phyloP scores from a whole-genome alignment of 108 stramenopile genomes.

The Aureococcus anophagefferens region DNA sequence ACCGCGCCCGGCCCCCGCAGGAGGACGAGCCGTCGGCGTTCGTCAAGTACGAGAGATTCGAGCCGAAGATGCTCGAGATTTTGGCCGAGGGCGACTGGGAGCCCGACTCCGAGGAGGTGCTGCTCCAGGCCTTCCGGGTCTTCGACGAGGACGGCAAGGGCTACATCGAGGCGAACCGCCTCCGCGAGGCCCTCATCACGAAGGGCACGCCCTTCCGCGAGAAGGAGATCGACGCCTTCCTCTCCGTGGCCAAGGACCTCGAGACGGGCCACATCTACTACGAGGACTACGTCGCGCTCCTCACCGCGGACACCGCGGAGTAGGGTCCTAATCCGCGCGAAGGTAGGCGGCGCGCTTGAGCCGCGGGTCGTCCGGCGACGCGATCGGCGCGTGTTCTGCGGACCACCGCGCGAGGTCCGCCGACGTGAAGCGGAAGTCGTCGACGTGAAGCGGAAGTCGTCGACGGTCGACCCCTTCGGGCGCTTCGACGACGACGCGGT shows the following conservation, averaged over 20 bases:
- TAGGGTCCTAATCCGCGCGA: too few relatives aligned
- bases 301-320: conserved; percentile 8
- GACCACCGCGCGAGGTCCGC: too few relatives aligned
- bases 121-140: conserved; percentile 38
- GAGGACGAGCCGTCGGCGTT: conserved; percentile 36
- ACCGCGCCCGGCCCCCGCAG: too few relatives aligned
- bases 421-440: too few relatives aligned
- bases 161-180: conserved; percentile 29
- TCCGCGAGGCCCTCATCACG: conserved; percentile 34
- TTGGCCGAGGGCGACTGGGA: conserved; percentile 35
- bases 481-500: too few relatives aligned
- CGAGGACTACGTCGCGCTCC: conserved; percentile 41
- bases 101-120: conserved; percentile 34
- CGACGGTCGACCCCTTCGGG: too few relatives aligned
- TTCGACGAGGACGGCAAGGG: conserved; percentile 32
- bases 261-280: conserved; percentile 42
- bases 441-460: too few relatives aligned
- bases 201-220: conserved; percentile 42
- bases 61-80: conserved; percentile 39
- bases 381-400: too few relatives aligned
- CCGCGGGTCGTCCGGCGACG: too few relatives aligned
- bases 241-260: conserved; percentile 23
- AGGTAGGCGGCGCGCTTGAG: too few relatives aligned
- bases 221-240: conserved; percentile 35
- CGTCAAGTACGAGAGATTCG: conserved; percentile 30